Evolutionary conservation across 129 eudicot species (phyloP), one percentile per base, ranked within the genome.

Genomic region (Escallonia herrerae): DNA sequence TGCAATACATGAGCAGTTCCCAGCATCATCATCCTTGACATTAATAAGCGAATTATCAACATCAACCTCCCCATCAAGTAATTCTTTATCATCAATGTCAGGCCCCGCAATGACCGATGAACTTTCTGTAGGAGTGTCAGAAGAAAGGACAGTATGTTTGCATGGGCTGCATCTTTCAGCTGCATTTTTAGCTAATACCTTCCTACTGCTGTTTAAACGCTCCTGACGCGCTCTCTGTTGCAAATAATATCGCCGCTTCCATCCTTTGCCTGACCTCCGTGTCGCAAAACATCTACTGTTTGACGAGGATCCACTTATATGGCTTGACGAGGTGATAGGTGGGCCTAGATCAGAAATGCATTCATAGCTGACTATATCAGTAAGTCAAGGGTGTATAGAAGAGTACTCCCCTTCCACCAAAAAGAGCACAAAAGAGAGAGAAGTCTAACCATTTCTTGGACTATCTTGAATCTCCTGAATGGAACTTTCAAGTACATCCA

Each of bases 201-300:
- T 88, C 69, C 82, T 82, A 69, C 84, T 79, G 72, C 72, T 74
- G 69, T 83, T 82, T 64, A 86, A 68, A 74, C 91, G 84, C 67
- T 93, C 96, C 80, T 88, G 91, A 42, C 90, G 89, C 73, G 99
- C 93, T 71, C 90, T 76, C 68, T 85, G 86, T 73, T 84, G 93
- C 64, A 86, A 61, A 80, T 76, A 71, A 70, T 80, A 60, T 43
- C 86, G 82, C 33, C 93, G 65, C 71, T 80, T 85, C 95, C 86
- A 81, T 56, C 86, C 81, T 63, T 79, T 82, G 56, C 79, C 71
- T 6, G 82, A 64, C 62, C 76, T 84, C 47, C 84, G 74, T 66
- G 85, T 70, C 14, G 76, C 68, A 70, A 78, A 77, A 69, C 77
- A 67, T 68, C 83, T 79, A 72, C 57, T 75, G 70, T 62, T 76